Evolutionary conservation across 2,329 filamentous ascomycete genomes (phyloP).

Genomic region (Xylariomycetidae sp.): DNA sequence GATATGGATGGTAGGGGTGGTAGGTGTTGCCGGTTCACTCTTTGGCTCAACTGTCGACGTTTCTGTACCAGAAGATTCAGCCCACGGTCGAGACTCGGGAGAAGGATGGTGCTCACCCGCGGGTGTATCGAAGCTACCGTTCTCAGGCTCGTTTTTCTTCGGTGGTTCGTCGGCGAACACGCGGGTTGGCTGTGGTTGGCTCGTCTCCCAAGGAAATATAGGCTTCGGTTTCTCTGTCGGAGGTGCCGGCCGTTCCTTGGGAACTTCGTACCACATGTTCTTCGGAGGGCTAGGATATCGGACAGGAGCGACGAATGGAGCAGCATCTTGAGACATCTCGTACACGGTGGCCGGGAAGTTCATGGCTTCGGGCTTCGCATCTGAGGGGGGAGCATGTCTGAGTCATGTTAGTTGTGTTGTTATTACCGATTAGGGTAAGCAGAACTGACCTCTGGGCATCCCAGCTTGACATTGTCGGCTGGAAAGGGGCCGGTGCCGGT

Average conservation of each 20-base stretch:
- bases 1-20: conserved; percentile 42
- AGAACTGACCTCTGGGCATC: conserved; percentile 48
- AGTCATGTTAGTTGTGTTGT: conserved; percentile 10
- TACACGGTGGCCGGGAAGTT: conserved; percentile 79
- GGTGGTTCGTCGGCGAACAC: conserved; percentile 58
- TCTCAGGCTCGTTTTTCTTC: conserved; percentile 14
- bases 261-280: conserved; percentile 85
- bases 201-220: conserved; percentile 88
- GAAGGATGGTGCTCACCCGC: conserved; percentile 13
- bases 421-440: not conserved
- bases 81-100: conserved; percentile 16
- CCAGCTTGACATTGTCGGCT: conserved; percentile 36
- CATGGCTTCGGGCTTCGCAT: conserved; percentile 77
- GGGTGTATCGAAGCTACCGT: conserved; percentile 6
- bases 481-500: conserved; percentile 30
- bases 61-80: conserved; percentile 33
- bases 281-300: conserved; percentile 78
- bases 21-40: conserved; percentile 42
- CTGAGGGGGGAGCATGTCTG: conserved; percentile 57
- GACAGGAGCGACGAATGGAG: conserved; percentile 71
- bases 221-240: conserved; percentile 53
- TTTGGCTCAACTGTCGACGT: conserved; percentile 31
- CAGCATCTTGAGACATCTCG: conserved; percentile 71
- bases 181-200: conserved; percentile 58
- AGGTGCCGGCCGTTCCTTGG: conserved; percentile 55